Percentiles rank a stretch among this genome's conserved stretches.
phyloP scores from a whole-genome alignment of 2,329 filamentous ascomycete genomes.

The Hypoxylon sp. region DNA sequence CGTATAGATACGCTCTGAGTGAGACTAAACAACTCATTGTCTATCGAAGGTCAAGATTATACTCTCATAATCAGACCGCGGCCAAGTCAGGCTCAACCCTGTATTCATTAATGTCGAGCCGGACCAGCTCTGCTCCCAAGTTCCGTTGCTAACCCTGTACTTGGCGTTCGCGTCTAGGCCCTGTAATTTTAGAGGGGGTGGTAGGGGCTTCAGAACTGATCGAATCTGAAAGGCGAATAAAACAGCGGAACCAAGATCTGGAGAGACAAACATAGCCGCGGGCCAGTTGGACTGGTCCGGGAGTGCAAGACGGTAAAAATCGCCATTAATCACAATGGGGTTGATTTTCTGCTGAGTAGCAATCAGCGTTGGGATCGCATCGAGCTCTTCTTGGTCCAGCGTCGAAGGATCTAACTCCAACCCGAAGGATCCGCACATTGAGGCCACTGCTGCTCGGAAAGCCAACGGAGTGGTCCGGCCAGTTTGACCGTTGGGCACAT shows the following conservation, averaged over 20 bases:
- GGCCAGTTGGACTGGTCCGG: slow-evolving; percentile 74
- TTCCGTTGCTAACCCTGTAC: slow-evolving; percentile 66
- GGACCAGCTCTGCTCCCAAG: slow-evolving; percentile 63
- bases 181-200: slow-evolving; percentile 67
- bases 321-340: slow-evolving; percentile 70
- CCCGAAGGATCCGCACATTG: slow-evolving; percentile 78
- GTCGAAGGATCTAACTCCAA: slow-evolving; percentile 72
- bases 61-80: slow-evolving; percentile 68
- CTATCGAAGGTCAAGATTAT: slow-evolving; percentile 69
- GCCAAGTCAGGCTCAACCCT: slow-evolving; percentile 67
- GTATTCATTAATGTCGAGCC: slow-evolving; percentile 74
- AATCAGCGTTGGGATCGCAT: slow-evolving; percentile 68
- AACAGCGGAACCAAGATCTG: slow-evolving; percentile 64
- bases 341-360: slow-evolving; percentile 69
- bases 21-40: slow-evolving; percentile 49
- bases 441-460: slow-evolving; percentile 76
- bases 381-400: slow-evolving; percentile 66
- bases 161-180: slow-evolving; percentile 68
- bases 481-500: slow-evolving; percentile 71
- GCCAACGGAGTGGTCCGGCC: slow-evolving; percentile 68
- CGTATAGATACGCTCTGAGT: neutral
- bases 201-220: slow-evolving; percentile 66
- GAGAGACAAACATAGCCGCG: slow-evolving; percentile 70
- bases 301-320: slow-evolving; percentile 71
- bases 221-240: slow-evolving; percentile 74